phyloP scores from a whole-genome alignment of 305 asterid species.

The Fraxinus ornus region DNA sequence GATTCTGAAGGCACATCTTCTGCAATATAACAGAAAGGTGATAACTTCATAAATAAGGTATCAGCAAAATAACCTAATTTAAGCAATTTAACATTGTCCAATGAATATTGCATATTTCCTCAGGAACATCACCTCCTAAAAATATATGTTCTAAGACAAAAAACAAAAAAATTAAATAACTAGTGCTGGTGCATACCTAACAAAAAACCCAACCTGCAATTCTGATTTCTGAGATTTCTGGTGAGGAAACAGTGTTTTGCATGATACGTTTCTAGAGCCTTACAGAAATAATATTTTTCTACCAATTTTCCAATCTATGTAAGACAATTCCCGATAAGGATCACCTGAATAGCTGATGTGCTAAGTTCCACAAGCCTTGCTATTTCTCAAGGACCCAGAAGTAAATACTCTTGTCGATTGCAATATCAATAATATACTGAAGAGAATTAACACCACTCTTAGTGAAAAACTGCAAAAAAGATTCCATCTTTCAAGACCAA shows the following conservation, averaged over 20 bases:
- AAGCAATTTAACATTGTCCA: neutral
- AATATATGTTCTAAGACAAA: neutral
- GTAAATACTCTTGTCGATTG: slow-evolving; percentile 43
- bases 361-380: slow-evolving; percentile 50
- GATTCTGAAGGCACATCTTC: slow-evolving; percentile 42
- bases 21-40: slow-evolving; percentile 24
- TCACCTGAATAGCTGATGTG: slow-evolving; percentile 39
- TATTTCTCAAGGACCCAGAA: slow-evolving; percentile 41
- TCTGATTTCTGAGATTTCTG: slow-evolving; percentile 31
- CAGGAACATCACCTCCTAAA: neutral
- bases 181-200: slow-evolving; percentile 42
- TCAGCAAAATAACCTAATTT: neutral
- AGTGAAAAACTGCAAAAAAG: slow-evolving; percentile 24
- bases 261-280: slow-evolving; percentile 39
- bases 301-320: slow-evolving; percentile 57
- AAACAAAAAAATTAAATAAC: neutral
- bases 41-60: neutral
- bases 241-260: slow-evolving; percentile 44
- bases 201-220: slow-evolving; percentile 34
- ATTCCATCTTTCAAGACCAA: slow-evolving; percentile 33
- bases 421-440: slow-evolving; percentile 40
- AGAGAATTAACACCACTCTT: slow-evolving; percentile 38
- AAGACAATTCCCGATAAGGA: slow-evolving; percentile 43
- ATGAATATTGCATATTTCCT: neutral
- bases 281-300: slow-evolving; percentile 54